phyloP scores from a whole-genome alignment of 106 monocot genomes.

The Vanilla planifolia region DNA sequence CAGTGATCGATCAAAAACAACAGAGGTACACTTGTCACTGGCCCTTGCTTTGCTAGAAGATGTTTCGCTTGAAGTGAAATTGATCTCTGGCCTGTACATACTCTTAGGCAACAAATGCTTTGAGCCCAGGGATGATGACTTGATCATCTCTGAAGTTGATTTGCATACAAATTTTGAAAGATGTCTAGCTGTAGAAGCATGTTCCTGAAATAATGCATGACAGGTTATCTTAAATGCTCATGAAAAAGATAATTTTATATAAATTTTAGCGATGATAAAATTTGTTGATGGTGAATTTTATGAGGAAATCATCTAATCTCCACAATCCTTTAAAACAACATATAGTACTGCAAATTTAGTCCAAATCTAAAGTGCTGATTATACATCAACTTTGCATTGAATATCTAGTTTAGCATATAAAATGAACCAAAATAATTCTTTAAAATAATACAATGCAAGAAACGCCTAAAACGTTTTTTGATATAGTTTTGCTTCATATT shows the following conservation, averaged over 20 bases:
- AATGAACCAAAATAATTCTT: too few species aligned
- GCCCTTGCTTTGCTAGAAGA: not conserved
- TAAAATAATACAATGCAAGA: too few species aligned
- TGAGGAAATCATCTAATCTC: too few species aligned
- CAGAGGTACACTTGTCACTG: not conserved
- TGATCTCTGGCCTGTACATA: not conserved
- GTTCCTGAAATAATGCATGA: constrained; percentile 1
- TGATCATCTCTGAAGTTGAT: not conserved
- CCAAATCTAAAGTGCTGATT: too few species aligned
- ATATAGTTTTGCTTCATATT: not conserved
- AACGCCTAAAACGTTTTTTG: too few species aligned
- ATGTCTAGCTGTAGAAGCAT: not conserved
- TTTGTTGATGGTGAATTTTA: too few species aligned
- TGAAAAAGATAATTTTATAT: too few species aligned
- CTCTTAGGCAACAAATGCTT: not conserved
- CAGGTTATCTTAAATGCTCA: not conserved
- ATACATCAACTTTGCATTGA: too few species aligned
- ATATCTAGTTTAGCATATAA: too few species aligned
- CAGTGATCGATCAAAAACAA: constrained; percentile 1
- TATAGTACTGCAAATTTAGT: too few species aligned
- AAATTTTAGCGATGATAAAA: too few species aligned
- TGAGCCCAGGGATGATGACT: not conserved
- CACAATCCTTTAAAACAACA: too few species aligned
- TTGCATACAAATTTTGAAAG: not conserved
- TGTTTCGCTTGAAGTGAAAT: not conserved